Evolutionary conservation across 495 filamentous ascomycete genomes (phyloP), one percentile per base, ranked within the genome.

Genomic region (Penicillium tannophilum): DNA sequence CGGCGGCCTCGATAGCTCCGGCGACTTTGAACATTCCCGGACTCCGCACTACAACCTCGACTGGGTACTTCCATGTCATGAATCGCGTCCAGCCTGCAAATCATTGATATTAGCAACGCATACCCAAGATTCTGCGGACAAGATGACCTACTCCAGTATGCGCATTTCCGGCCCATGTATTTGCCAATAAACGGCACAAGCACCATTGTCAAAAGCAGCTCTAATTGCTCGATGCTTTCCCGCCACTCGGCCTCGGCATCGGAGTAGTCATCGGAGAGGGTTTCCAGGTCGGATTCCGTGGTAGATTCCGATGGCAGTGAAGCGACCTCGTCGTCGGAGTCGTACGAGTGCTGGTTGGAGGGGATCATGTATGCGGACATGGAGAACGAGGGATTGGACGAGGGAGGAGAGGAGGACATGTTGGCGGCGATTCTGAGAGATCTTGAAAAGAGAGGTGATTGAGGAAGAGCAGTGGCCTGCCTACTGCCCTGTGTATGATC

Each of bases 211-310:
- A 97, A 70, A 45, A 98, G 78, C 50, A 98, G 77, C 79, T 98
- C 91, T 47, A 98, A 74, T 74, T 98, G 94, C 76, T 96, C 90
- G 62, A 98, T 74, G 63, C 88, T 92, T 66, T 92, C 91, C 62
- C 90, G 87, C 94, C 94, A 98, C 72, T 98, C 93, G 19, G 80
- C 82, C 71, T 98, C 93, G 17, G 94, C 94, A 67, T 96, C 91
- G 28, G 86, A 89, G 62, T 82, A 81, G 20, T 80, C 78, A 47
- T 72, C 75, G 28, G 70, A 79, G 60, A 86, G 79, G n/a, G 79
- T 76, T 0, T 86, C 80, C 47, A 79, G 79, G 54, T 80, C 76
- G 53, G 87, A 85, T 36, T 79, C 77, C 28, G 82, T 77, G 61
- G 84, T 88, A 36, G 86, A 82, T 57, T 86, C 83, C 47, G 90